Evolutionary conservation across 2,329 filamentous ascomycete species (phyloP), one percentile per base, ranked within the genome.

Genomic region (Ceratocystis papillata): DNA sequence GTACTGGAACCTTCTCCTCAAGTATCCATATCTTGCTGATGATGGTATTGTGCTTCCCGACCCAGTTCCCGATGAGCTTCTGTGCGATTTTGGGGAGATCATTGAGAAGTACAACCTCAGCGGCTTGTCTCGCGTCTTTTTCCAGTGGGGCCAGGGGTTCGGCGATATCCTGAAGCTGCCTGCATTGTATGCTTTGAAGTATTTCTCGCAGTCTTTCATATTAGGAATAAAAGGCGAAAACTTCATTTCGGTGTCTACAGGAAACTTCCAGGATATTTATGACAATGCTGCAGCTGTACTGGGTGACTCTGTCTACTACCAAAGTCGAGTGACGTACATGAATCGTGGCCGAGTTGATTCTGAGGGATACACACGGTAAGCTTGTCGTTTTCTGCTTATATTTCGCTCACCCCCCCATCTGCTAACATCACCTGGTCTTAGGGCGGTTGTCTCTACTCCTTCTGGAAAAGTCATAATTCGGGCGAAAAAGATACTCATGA

Each of bases 291-390:
- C 88, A 53, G 84, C 87, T 69, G 79, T 95, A 17, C 82, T 91
- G 50, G 90, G 90, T 68, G 89, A 89, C 67, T 78, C 94, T 72
- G 90, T 95, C 20, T 96, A 96, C 79, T 95, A 95, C 74, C 89
- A 96, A 77, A 90, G 90, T 70, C 89, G 89, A 33, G 90, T 95
- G 77, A 95, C 95, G 73, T 90, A 95, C 75, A 93, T 89, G 25
- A 84, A 90, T 62, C 95, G 95, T 90, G 95, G 94, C 73, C 87
- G n/a, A 33, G 61, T 63, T n/a, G 61, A 63, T 93, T 37, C 92
- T 89, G 8, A 80, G 95, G 67, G 90, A 88, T 25, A 89, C 92
- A 84, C 95, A 89, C 22, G 89, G 89, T 67, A 88, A 89, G n/a
- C 78, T 94, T 55, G 17, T n/a, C 1, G 17, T 59, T 17, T 37